Base-by-base conservation (phyloP, 2,329 filamentous ascomycete species). In the Ophiostoma australiae region DNA sequence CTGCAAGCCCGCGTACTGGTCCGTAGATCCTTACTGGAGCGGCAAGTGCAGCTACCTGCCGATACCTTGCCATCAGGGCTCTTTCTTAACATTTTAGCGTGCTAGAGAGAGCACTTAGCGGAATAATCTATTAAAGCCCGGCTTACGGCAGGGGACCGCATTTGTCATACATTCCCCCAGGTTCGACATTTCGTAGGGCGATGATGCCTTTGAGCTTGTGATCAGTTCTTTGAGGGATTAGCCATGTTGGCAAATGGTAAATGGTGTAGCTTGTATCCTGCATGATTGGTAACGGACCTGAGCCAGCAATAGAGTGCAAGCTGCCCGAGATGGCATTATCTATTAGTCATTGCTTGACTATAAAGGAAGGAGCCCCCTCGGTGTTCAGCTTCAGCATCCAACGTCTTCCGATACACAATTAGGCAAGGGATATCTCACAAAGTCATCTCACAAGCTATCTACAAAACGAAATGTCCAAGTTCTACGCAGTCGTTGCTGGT, bases 401-500 rank as follows among this genome's bases (percentile, higher is more conserved):
- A n/a, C 13, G 15, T 23, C 52, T 27, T 48, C 44, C 44, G 13
- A 39, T 39, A 39, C 37, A 39, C 37, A 11, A 39, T 11, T 39
- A 39, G 2, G 3, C 13, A 11, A 37, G 1, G 3, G 8, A 8
- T 39, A 7, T 39, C 37, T 39, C 11, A 39, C 37, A 39, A 39
- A 39, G 37, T 8, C 6, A 61, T 37, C n/a, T 52, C 39, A 13
- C 20, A n/a, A 23, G 41, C 8, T 20, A 27, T 58, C 61, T 23
- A 11, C 27, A 68, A 44, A 55, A 27, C 52, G 23, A 27, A 61
- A 67, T 48, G 52, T n/a, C 69, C 55, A 71, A 71, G 33, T 84
- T 90, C 76, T 91, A 89, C 78, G 87, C 90, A 69, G 81, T 93
- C 72, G 80, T 93, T 72, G 89, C 90, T 13, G 91, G 91, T 70